These are phyloP conservation scores for Malassezia dermatis DNA, from an alignment of 1,284 basidiomycete genomes.

Conservation along the genomic window DNA sequence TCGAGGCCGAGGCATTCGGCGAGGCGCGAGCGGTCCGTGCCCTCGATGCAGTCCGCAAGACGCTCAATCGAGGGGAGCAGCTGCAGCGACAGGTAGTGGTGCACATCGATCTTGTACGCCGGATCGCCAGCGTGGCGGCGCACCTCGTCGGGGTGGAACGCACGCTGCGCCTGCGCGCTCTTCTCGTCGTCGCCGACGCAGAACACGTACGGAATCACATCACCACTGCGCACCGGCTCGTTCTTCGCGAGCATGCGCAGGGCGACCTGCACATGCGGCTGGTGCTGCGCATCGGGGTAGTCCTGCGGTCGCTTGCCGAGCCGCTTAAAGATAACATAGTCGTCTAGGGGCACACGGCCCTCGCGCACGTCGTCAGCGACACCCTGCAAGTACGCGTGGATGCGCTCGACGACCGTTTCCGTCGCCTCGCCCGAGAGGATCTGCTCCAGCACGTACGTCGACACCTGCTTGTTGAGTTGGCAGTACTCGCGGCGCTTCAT, in stretches of 20 bases:
- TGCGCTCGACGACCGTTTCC: conserved; percentile 76
- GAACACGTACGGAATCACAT: conserved; percentile 93
- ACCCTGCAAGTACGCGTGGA: conserved; percentile 77
- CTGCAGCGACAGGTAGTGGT: conserved; percentile 83
- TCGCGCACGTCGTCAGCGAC: conserved; percentile 66
- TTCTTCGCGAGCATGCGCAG: conserved; percentile 79
- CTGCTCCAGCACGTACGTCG: conserved; percentile 59
- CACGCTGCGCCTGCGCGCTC: conserved; percentile 74
- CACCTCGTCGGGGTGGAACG: conserved; percentile 86
- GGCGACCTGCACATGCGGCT: conserved; percentile 95
- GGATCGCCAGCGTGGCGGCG: conserved; percentile 51
- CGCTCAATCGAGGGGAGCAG: conserved; percentile 88
- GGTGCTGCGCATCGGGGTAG: conserved; percentile 86
- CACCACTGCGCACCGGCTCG: conserved; percentile 67
- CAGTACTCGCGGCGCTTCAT: conserved; percentile 98
- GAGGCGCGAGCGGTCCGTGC: conserved; percentile 77
- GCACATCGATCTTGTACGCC: conserved; percentile 53
- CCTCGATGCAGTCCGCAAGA: conserved; percentile 89
- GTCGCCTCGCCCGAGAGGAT: conserved; percentile 84
- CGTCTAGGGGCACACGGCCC: conserved; percentile 70
- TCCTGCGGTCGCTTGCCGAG: conserved; percentile 53
- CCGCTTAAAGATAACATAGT: conserved; percentile 67
- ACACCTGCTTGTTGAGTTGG: conserved; percentile 78
- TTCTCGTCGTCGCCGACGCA: conserved; percentile 67
- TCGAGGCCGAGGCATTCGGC: conserved; percentile 93